A percentile compares a stretch with the other conserved stretches of the same genome.
phyloP scores from a whole-genome alignment of 768 basidiomycete species.

The Pulveroboletus sp. region DNA sequence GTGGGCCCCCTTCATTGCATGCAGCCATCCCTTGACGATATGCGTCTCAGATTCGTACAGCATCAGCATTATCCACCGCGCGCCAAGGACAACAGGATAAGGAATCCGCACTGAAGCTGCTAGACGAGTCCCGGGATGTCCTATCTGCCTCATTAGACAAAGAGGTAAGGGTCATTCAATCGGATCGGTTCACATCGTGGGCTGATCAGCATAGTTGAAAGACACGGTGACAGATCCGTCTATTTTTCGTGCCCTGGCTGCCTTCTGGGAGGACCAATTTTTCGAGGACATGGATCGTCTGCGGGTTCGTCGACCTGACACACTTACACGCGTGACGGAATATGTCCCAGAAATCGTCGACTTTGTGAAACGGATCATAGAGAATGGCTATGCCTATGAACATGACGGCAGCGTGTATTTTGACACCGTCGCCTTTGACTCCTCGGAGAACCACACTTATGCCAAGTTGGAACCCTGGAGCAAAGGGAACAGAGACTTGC shows the following conservation, averaged over 20 bases:
- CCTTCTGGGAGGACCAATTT: slow-evolving; percentile 88
- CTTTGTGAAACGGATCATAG: slow-evolving; percentile 82
- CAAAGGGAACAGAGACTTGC: slow-evolving; percentile 85
- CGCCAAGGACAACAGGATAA: slow-evolving; percentile 39
- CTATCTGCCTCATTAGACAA: slow-evolving; percentile 71
- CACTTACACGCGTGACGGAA: slow-evolving; percentile 92
- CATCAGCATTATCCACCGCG: slow-evolving; percentile 53
- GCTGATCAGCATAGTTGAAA: slow-evolving; percentile 51
- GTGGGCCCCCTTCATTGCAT: slow-evolving; percentile 41
- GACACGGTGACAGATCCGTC: slow-evolving; percentile 82
- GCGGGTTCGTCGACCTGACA: slow-evolving; percentile 83
- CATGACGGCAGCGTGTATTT: slow-evolving; percentile 89
- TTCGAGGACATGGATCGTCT: slow-evolving; percentile 92
- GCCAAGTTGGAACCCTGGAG: slow-evolving; percentile 96
- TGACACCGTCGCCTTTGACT: slow-evolving; percentile 81
- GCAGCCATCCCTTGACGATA: slow-evolving; percentile 13
- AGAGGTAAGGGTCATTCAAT: slow-evolving; percentile 46
- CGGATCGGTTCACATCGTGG: background rate
- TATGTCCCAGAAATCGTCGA: slow-evolving; percentile 93
- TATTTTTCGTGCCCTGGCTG: slow-evolving; percentile 77
- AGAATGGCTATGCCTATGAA: slow-evolving; percentile 77
- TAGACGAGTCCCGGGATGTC: slow-evolving; percentile 76
- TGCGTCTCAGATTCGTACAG: slow-evolving; percentile 43
- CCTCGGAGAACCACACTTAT: slow-evolving; percentile 74
- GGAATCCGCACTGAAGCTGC: slow-evolving; percentile 52